Percentiles rank a stretch among this genome's conserved stretches.
phyloP scores from a whole-genome alignment of 2,329 filamentous ascomycete species.

The Aphanocladium album region DNA sequence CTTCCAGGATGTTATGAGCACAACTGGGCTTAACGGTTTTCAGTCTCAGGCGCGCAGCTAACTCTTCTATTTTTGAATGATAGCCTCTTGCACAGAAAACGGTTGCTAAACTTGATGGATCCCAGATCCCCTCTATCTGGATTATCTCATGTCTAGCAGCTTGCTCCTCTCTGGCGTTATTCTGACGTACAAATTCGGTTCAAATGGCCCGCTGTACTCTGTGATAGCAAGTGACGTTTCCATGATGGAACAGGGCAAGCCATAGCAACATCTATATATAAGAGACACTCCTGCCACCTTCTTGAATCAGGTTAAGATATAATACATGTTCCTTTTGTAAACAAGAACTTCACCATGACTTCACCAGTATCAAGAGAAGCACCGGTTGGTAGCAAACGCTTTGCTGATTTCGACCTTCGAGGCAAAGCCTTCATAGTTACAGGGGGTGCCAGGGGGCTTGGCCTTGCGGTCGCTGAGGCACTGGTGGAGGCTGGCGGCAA shows the following conservation, averaged over 20 bases:
- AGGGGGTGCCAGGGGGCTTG: constrained; percentile 66
- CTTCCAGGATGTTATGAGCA: too few relatives aligned
- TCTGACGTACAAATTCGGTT: neutral
- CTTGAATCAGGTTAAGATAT: neutral
- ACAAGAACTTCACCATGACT: neutral
- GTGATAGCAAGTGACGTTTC: neutral
- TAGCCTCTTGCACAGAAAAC: too few relatives aligned
- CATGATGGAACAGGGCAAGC: neutral
- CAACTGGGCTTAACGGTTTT: too few relatives aligned
- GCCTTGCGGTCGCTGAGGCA: constrained; percentile 68
- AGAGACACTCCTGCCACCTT: too few relatives aligned
- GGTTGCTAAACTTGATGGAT: too few relatives aligned
- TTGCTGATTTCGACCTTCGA: constrained; percentile 66
- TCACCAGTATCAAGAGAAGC: neutral
- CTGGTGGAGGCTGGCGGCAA: constrained; percentile 70
- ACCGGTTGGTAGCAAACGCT: constrained; percentile 27
- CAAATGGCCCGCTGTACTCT: too few relatives aligned
- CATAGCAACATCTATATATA: too few relatives aligned
- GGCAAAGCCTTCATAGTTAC: constrained; percentile 66
- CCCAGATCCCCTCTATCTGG: too few relatives aligned
- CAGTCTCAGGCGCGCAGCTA: too few relatives aligned
- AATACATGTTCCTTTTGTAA: neutral
- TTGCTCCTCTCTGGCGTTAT: neutral
- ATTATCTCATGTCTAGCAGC: too few relatives aligned
- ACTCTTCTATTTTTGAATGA: too few relatives aligned